These are phyloP conservation scores for Aspergillus carbonarius DNA, from an alignment of 2,329 filamentous ascomycete species.

Conservation along the genomic window DNA sequence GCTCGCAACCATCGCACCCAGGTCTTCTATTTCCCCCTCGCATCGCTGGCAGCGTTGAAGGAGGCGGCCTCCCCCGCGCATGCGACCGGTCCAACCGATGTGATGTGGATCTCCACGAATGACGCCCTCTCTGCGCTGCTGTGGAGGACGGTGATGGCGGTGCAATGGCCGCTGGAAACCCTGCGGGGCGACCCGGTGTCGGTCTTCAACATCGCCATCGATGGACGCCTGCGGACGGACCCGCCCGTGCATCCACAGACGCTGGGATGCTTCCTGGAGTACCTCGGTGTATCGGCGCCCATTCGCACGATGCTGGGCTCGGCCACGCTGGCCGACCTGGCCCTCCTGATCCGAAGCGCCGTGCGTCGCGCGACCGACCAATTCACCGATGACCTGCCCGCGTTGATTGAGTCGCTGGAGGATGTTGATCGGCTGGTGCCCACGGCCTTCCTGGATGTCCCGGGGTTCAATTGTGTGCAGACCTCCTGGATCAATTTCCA, in stretches of 20 bases:
- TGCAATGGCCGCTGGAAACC: slow-evolving; percentile 30
- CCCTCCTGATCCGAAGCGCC: slow-evolving; percentile 34
- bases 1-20: slow-evolving; percentile 33
- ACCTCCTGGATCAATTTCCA: slow-evolving; percentile 37
- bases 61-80: slow-evolving; percentile 31
- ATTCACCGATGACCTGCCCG: slow-evolving; percentile 30
- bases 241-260: slow-evolving; percentile 37
- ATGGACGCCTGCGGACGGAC: slow-evolving; percentile 37
- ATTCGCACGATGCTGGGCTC: slow-evolving; percentile 30
- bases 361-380: slow-evolving; percentile 32
- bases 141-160: slow-evolving; percentile 32
- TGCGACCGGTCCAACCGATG: slow-evolving; percentile 24
- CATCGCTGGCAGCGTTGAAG: slow-evolving; percentile 31
- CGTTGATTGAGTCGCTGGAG: slow-evolving; percentile 31
- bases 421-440: slow-evolving; percentile 34
- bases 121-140: slow-evolving; percentile 40
- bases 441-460: slow-evolving; percentile 39
- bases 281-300: slow-evolving; percentile 26
- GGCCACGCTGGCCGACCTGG: slow-evolving; percentile 35
- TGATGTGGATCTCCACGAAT: slow-evolving; percentile 34
- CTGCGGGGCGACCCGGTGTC: slow-evolving; percentile 35
- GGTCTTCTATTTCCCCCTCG: slow-evolving; percentile 33
- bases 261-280: slow-evolving; percentile 43
- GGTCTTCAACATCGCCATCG: slow-evolving; percentile 40
- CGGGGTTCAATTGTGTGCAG: slow-evolving; percentile 34